These are phyloP conservation scores for Aurinia saxatilis DNA, from an alignment of 345 rosid genomes.

Conservation along the genomic window DNA sequence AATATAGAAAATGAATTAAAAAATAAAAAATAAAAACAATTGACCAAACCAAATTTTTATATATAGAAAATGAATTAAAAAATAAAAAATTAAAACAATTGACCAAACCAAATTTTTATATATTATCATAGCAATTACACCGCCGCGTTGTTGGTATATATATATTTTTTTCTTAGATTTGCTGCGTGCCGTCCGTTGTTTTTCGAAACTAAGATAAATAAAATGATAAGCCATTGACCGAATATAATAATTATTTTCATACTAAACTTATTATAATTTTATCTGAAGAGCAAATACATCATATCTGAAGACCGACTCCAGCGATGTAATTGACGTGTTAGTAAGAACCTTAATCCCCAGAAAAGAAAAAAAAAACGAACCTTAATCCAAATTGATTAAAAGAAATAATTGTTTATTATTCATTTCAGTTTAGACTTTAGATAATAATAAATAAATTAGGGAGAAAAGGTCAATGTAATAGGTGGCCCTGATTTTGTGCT, in stretches of 20 bases:
- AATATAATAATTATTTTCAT: not conserved
- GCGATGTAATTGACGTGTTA: not conserved
- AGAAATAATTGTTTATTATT: not conserved
- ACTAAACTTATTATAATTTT: not conserved
- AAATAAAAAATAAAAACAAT: too few species aligned
- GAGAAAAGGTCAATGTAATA: constrained; percentile 22
- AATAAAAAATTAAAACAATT: not conserved
- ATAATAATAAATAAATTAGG: constrained; percentile 8
- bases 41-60: not conserved
- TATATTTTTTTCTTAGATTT: not conserved
- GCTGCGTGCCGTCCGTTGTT: not conserved
- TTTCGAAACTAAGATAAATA: constrained; percentile 2
- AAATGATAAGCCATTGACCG: constrained; percentile 11
- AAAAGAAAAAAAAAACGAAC: too few species aligned
- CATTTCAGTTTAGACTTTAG: not conserved
- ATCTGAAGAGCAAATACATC: not conserved
- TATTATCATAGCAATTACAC: constrained; percentile 2
- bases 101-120: not conserved
- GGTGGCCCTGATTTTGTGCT: constrained; percentile 9
- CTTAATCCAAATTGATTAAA: constrained; percentile 9
- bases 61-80: too few species aligned
- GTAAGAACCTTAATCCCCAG: constrained; percentile 24
- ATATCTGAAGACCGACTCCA: not conserved
- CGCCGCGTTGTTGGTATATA: constrained; percentile 9
- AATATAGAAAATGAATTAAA: too few species aligned